Evolutionary conservation across 768 basidiomycete species (phyloP).

Genomic region (Lentinula sp.): DNA sequence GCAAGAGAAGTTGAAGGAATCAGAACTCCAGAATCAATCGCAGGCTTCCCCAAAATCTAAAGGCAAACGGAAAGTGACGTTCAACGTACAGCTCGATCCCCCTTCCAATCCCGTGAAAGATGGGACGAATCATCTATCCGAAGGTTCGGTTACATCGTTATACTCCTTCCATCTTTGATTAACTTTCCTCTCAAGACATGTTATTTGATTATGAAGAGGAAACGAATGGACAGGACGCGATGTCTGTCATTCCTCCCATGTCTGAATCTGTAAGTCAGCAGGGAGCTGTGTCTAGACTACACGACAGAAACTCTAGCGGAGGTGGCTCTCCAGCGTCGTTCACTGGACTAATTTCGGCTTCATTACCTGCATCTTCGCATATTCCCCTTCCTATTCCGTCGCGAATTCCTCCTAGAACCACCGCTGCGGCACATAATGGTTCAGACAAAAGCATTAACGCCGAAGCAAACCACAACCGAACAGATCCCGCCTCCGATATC

Average conservation of each 20-base stretch:
- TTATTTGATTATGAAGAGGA: constrained; percentile 50
- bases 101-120: constrained; percentile 16
- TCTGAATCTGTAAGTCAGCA: constrained; percentile 3
- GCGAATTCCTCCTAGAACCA: not conserved
- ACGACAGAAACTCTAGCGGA: constrained; percentile 15
- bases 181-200: constrained; percentile 22
- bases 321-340: constrained; percentile 27
- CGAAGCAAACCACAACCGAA: not conserved
- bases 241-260: constrained; percentile 5
- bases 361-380: constrained; percentile 35
- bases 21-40: not conserved
- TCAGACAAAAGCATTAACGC: not conserved
- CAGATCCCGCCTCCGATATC: not conserved
- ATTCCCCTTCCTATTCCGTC: constrained; percentile 17
- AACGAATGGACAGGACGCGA: constrained; percentile 15
- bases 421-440: not conserved
- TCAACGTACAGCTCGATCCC: constrained; percentile 30
- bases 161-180: not conserved
- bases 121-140: constrained; percentile 9
- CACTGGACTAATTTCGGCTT: constrained; percentile 36
- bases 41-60: constrained; percentile 16
- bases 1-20: not conserved
- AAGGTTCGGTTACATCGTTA: constrained; percentile 24
- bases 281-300: not conserved
- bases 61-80: constrained; percentile 40